Evolutionary conservation across 257 asterid species (phyloP), one percentile per base, ranked within the genome.

Genomic region (Datura wrightii): DNA sequence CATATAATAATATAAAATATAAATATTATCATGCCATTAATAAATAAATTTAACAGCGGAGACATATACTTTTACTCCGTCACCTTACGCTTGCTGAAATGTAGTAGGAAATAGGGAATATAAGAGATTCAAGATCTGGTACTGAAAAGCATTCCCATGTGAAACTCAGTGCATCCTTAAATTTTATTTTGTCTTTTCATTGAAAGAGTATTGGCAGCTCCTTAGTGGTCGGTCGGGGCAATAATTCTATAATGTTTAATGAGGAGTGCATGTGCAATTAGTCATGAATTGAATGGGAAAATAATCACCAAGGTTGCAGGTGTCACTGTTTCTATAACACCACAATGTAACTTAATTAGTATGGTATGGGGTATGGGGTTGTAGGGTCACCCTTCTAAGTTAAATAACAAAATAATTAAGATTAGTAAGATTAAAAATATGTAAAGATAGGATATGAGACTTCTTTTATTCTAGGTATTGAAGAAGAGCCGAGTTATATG

Each of bases 131-230:
- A 78, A 78, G 48, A 52, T 78, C 82, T 78, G 63, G 48, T 31
- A 78, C 46, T 31, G 62, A 65, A 16, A 65, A 14, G 62, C 63
- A 78, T 14, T 78, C 46, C 82, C 82, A 78, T 78, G 82, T 78
- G 81, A 16, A 46, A 72, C 41, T 72, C 54, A 70, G 36, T 70
- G 58, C 19, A 72, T 48, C 16, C 41, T 76, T 76, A 52, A 52
- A 24, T 24, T 78, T 78, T 78, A 52, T 14, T 24, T 78, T 52
- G 82, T 78, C 82, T 52, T 74, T 52, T 48, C 44, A 19, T 46
- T 67, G 31, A 39, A 69, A 5, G 34, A 1, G 3, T 69, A 39
- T 69, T 69, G 79, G 79, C 53, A 69, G 53, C 79, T 39, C 52
- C 52, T 39, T 16, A 67, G 50, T 67, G 78, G 78, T 67, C 52